Base-by-base conservation (phyloP, 306 rosid genomes). In the Cucurbita moschata region DNA sequence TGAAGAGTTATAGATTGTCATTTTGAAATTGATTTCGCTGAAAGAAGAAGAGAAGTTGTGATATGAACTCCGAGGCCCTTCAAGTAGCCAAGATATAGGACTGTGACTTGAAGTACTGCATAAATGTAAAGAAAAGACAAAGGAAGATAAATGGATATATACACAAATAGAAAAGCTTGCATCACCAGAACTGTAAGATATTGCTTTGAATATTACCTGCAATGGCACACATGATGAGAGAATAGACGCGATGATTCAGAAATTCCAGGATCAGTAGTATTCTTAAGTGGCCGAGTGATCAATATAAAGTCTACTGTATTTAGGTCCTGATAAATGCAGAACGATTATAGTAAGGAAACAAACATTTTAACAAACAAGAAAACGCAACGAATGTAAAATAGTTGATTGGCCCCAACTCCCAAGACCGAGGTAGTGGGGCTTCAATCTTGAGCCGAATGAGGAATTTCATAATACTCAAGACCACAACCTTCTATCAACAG, bases 51-150 rank as follows among this genome's bases (percentile, higher is more conserved):
- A 83, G 87, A 94, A 91, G 85, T 94, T 79, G 75, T 94, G 97
- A 51, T 85, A 77, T 23, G 88, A 59, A 57, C 83, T 87, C 74
- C 77, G 88, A 82, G 97, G 97, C 71, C 96, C 97, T 11, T 89
- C 90, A 71, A 94, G 71, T 70, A 84, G 86, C 99, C 99, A 94
- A 5, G 88, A 88, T 82, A 94, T 89, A 46, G 96, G 96, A 79
- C 92, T 90, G 18, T 81, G 72, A 82, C 88, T 89, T 55, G 89
- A 77, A 70, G 86, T 83, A 79, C 99, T 94, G 68, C 68, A 77
- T 75, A 19, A 72, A 62, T 18, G 72, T 38, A 49, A 64, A 57
- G 19, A 59, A 63, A 42, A 1, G n/a, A 18, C 5, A 21, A 54
- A 66, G 10, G 38, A 40, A 43, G 26, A 49, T 6, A 1, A 35